Base-by-base conservation (phyloP, 73 alveolate species). In the Paramecium tetraurelia region DNA sequence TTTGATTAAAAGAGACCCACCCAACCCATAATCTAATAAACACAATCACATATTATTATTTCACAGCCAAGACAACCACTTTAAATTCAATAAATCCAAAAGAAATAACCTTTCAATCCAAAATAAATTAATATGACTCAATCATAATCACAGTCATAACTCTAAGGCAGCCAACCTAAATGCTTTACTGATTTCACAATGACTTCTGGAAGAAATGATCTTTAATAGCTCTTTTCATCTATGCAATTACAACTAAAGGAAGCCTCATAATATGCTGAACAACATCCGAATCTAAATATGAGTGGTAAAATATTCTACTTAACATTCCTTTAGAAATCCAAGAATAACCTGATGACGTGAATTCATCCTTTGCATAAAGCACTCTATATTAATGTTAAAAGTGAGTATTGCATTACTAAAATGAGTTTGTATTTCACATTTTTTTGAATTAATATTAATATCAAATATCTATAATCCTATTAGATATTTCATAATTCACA, bases 181-280 rank as follows among this genome's bases (percentile, higher is more conserved):
- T 59, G 77, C 20, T 59, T 59, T 20, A 59, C 18, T 29, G 85
- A 70, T 70, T 70, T 70, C 14, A 70, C 85, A 31, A 70, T 70
- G 85, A 70, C 85, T 14, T 33, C 53, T 9, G 85, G 85, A 31
- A 70, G 57, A 70, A 70, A 70, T 70, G 86, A 72, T 36, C 46
- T 72, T 10, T 36, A 33, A 72, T 36, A 72, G 16, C n/a, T 36
- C 0, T 70, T 70, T 36, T 35, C 12, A 35, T 36, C 57, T 1
- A 36, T 36, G 29, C 31, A 72, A 72, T 14, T 21, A 12, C 3
- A 36, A 43, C 35, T 72, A 35, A 72, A 40, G 18, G 63, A 36
- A 72, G 86, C 59, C 1, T 20, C 63, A 16, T 9, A 2, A 16
- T 53, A 53, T 53, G 59, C 35, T 16, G n/a, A 31, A 36, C 20